These are phyloP conservation scores for Tinospora cordifolia DNA, from an alignment of 164 flowering plant genomes.

Conservation along the genomic window DNA sequence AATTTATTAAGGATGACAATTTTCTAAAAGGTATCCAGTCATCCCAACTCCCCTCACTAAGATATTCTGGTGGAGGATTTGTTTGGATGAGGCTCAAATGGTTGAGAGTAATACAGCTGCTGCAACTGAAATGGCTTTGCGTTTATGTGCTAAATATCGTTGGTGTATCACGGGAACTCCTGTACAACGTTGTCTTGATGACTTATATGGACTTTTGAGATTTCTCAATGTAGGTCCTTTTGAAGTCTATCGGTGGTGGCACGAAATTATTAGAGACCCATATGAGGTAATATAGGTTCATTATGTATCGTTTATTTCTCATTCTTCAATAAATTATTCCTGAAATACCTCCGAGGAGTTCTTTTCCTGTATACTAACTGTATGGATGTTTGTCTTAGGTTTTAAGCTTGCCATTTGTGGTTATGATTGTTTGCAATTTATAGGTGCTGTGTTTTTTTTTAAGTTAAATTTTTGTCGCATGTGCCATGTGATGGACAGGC, in stretches of 20 bases:
- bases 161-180: slow-evolving; percentile 99
- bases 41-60: slow-evolving; percentile 81
- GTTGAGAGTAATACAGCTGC: slow-evolving; percentile 83
- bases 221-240: slow-evolving; percentile 75
- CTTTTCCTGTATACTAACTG: neutral
- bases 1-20: neutral
- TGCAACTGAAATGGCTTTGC: slow-evolving; percentile 92
- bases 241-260: slow-evolving; percentile 79
- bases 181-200: slow-evolving; percentile 84
- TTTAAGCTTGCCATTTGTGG: neutral
- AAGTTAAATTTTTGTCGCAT: no score
- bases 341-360: neutral
- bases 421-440: neutral
- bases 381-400: neutral
- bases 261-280: slow-evolving; percentile 74
- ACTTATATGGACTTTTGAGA: slow-evolving; percentile 75
- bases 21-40: slow-evolving; percentile 68
- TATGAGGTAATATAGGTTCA: slow-evolving; percentile 57
- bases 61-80: slow-evolving; percentile 90
- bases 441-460: no score
- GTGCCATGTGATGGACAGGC: no score
- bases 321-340: neutral
- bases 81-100: slow-evolving; percentile 99
- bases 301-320: neutral
- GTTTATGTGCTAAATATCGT: slow-evolving; percentile 61